These are phyloP conservation scores for Forsythia suspensa DNA, from an alignment of 257 asterid species.

Conservation along the genomic window DNA sequence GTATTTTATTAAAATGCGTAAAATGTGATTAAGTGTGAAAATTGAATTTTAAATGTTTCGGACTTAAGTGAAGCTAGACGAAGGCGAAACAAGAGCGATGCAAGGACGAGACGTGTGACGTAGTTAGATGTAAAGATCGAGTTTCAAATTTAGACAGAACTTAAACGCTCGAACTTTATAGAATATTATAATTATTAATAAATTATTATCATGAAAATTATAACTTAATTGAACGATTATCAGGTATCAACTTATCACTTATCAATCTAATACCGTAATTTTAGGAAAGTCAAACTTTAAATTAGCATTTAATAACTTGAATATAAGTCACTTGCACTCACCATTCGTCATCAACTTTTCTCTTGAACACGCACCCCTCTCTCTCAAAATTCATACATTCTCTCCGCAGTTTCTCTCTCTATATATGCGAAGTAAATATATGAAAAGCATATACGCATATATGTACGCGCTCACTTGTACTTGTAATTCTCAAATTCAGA, in stretches of 20 bases:
- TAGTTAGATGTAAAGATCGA: too few relatives aligned
- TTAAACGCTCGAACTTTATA: too few relatives aligned
- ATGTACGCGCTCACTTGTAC: not conserved
- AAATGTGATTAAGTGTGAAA: too few relatives aligned
- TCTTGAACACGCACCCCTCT: not conserved
- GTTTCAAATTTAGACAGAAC: too few relatives aligned
- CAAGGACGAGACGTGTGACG: too few relatives aligned
- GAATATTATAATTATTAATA: too few relatives aligned
- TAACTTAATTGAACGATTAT: not conserved
- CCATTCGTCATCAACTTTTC: not conserved
- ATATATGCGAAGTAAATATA: not conserved
- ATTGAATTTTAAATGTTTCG: too few relatives aligned
- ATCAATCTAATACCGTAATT: not conserved
- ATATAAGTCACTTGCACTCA: not conserved
- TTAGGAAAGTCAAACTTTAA: not conserved
- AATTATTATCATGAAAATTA: not conserved
- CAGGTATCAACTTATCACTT: not conserved
- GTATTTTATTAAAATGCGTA: too few relatives aligned
- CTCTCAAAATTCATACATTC: not conserved
- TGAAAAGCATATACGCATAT: not conserved
- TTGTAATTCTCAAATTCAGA: not conserved
- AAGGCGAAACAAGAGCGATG: too few relatives aligned
- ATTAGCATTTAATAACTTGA: not conserved
- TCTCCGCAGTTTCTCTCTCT: not conserved
- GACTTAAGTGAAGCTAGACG: too few relatives aligned